A percentile compares a stretch with the other conserved stretches of the same genome.
Evolutionary conservation across 2,329 filamentous ascomycete species (phyloP).

Genomic region (Cercospora citrullina): DNA sequence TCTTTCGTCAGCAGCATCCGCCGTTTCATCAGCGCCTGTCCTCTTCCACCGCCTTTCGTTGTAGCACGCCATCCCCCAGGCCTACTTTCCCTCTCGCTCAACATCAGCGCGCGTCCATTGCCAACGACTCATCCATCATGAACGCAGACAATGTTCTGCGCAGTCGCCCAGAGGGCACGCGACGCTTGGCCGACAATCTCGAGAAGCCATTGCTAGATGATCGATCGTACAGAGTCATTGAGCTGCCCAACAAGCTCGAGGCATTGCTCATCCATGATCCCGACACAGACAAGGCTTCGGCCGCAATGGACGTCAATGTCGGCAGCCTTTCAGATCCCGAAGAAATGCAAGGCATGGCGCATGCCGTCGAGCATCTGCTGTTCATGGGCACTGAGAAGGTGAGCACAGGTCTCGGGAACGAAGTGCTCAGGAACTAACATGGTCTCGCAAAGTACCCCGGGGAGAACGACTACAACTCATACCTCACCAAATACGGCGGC

Average conservation of each 20-base stretch:
- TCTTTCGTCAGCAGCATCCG: neutral
- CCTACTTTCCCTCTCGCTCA: neutral
- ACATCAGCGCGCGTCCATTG: neutral
- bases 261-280: slow-evolving; percentile 89
- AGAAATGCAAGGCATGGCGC: slow-evolving; percentile 91
- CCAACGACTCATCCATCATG: slow-evolving; percentile 17
- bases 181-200: slow-evolving; percentile 62
- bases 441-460: slow-evolving; percentile 67
- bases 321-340: slow-evolving; percentile 91
- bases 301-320: slow-evolving; percentile 91
- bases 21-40: neutral
- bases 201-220: slow-evolving; percentile 85
- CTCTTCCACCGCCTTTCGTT: neutral
- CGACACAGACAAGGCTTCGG: slow-evolving; percentile 94
- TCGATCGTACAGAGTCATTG: slow-evolving; percentile 82
- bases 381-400: slow-evolving; percentile 99
- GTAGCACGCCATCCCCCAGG: neutral
- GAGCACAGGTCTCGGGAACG: slow-evolving; percentile 22
- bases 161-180: slow-evolving; percentile 32
- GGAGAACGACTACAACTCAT: slow-evolving; percentile 95
- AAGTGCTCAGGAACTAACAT: slow-evolving; percentile 19
- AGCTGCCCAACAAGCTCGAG: slow-evolving; percentile 82
- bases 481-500: slow-evolving; percentile 84
- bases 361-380: slow-evolving; percentile 91
- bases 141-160: slow-evolving; percentile 18